Percentiles rank a stretch among this genome's conserved stretches.
Evolutionary conservation across 2,329 filamentous ascomycete genomes (phyloP).

Genomic region (Fonsecaea nubica): DNA sequence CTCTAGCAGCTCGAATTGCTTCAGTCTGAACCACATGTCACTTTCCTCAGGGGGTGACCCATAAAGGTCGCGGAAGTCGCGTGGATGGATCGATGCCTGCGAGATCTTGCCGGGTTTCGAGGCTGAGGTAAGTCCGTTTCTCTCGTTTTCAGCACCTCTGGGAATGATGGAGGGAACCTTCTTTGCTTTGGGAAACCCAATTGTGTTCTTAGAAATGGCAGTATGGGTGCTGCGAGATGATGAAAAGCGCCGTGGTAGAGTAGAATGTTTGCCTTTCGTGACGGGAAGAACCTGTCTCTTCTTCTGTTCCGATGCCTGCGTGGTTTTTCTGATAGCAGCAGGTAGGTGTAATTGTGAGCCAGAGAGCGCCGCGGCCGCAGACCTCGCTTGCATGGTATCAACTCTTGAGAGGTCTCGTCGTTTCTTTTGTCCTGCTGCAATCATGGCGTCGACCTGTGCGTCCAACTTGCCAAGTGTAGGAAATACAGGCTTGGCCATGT

Average conservation of each 20-base stretch:
- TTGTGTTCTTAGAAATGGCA: constrained; percentile 76
- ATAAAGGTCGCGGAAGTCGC: constrained; percentile 52
- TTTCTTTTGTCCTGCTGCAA: constrained; percentile 66
- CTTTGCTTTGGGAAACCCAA: constrained; percentile 84
- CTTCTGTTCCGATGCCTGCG: constrained; percentile 48
- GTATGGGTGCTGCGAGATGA: constrained; percentile 66
- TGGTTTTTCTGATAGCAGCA: constrained; percentile 44
- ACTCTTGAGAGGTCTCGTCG: constrained; percentile 41
- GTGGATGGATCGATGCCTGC: constrained; percentile 47
- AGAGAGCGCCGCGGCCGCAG: constrained; percentile 50
- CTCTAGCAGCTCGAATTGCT: constrained; percentile 49
- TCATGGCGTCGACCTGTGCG: constrained; percentile 68
- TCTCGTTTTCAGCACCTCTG: constrained; percentile 19
- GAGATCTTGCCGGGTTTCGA: constrained; percentile 39
- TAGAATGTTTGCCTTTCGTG: constrained; percentile 14
- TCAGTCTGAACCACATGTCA: constrained; percentile 53
- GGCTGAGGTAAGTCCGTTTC: constrained; percentile 42
- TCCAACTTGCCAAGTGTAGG: constrained; percentile 42
- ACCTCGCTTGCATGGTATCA: constrained; percentile 50
- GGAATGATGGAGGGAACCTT: constrained; percentile 53
- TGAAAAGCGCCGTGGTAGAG: constrained; percentile 56
- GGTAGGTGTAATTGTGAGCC: constrained; percentile 44
- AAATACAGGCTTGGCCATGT: constrained; percentile 40
- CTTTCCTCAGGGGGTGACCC: constrained; percentile 51
- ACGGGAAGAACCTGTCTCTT: constrained; percentile 46